phyloP scores from a whole-genome alignment of 2,329 filamentous ascomycete genomes.

The Drechslera avenae region DNA sequence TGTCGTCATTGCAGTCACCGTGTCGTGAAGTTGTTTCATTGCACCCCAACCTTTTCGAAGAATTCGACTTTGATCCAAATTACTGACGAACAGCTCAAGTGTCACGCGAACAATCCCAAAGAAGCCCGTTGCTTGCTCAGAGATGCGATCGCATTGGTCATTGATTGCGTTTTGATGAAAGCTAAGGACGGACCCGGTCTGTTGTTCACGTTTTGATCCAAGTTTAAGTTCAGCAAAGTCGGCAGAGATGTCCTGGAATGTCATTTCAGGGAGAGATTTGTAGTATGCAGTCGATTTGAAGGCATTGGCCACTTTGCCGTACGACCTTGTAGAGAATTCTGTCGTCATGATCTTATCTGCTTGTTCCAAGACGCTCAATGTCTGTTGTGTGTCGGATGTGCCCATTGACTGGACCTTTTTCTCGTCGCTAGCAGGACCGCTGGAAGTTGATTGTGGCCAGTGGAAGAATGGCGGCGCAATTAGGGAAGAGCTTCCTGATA shows the following conservation, averaged over 20 bases:
- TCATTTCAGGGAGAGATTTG: constrained; percentile 24
- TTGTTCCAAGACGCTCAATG: constrained; percentile 25
- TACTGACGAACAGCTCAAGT: constrained; percentile 28
- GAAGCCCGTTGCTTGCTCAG: constrained; percentile 14
- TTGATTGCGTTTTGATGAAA: constrained; percentile 26
- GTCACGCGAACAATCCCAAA: constrained; percentile 21
- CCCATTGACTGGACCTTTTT: neutral
- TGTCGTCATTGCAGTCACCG: constrained; percentile 3
- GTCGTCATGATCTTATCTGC: constrained; percentile 33
- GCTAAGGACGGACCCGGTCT: neutral
- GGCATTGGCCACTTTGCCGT: constrained; percentile 21
- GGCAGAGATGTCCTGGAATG: constrained; percentile 7
- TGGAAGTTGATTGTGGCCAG: constrained; percentile 24
- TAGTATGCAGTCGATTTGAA: constrained; percentile 38
- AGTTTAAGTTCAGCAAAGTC: constrained; percentile 2
- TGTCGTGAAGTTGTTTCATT: constrained; percentile 22
- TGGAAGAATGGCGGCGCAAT: constrained; percentile 35
- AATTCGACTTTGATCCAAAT: constrained; percentile 25
- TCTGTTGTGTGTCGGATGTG: constrained; percentile 2
- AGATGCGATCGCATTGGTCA: constrained; percentile 18
- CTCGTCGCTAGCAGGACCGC: neutral
- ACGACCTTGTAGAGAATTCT: constrained; percentile 13
- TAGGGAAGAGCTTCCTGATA: neutral
- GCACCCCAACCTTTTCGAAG: constrained; percentile 38
- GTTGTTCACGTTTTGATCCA: neutral